phyloP scores from a whole-genome alignment of 148 eudicot genomes.

The Heliamphora exappendiculata region DNA sequence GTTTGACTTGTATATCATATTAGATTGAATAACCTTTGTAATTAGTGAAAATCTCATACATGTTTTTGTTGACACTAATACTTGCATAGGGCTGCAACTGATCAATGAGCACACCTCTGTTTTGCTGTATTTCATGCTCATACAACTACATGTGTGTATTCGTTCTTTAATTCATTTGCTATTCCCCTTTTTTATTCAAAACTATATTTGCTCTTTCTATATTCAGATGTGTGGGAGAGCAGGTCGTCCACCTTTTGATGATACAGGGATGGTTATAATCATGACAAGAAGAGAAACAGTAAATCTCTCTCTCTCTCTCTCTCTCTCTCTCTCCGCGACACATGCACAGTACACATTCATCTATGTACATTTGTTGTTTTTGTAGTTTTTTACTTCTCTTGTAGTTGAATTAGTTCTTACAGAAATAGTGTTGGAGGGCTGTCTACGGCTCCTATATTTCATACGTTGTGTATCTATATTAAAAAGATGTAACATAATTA shows the following conservation, averaged over 20 bases:
- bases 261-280: slow-evolving; percentile 90
- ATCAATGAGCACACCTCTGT: neutral
- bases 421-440: neutral
- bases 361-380: neutral
- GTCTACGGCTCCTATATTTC: neutral
- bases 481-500: neutral
- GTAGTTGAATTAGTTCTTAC: neutral
- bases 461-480: neutral
- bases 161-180: neutral
- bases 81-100: neutral
- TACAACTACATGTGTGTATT: neutral
- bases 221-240: slow-evolving; percentile 98
- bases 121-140: neutral
- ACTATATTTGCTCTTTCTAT: slow-evolving; percentile 8
- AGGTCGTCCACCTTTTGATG: slow-evolving; percentile 99
- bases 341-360: neutral
- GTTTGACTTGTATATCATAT: neutral
- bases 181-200: neutral
- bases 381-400: neutral
- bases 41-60: neutral
- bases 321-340: neutral
- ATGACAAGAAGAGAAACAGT: slow-evolving; percentile 99
- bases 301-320: slow-evolving; percentile 15
- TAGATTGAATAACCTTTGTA: neutral
- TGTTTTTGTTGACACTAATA: neutral